A percentile compares a stretch with the other conserved stretches of the same genome.
These are phyloP conservation scores for Cyclanthera cordifolia DNA, from an alignment of 306 rosid species.

Conservation along the genomic window DNA sequence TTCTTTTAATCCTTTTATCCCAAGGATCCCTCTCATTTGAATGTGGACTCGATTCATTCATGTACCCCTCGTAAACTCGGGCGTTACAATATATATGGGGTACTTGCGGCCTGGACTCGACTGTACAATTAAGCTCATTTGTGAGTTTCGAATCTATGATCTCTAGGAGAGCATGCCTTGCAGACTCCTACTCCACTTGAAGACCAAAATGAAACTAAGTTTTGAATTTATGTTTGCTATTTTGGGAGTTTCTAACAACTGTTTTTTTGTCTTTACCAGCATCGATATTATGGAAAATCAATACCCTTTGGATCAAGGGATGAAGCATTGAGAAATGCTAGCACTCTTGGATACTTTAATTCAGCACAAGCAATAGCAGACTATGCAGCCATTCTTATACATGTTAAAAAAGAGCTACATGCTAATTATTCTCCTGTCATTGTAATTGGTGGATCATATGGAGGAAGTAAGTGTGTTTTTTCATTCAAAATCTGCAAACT, in stretches of 20 bases:
- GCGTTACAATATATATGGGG: too few species aligned
- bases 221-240: neutral
- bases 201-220: too few species aligned
- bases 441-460: slow-evolving; percentile 72
- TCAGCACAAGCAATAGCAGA: slow-evolving; percentile 76
- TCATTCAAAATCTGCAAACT: neutral
- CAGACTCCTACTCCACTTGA: too few species aligned
- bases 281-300: slow-evolving; percentile 65
- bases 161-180: too few species aligned
- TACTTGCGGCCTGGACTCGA: too few species aligned
- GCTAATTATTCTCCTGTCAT: slow-evolving; percentile 49
- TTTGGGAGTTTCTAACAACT: neutral
- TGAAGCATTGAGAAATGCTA: slow-evolving; percentile 49
- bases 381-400: slow-evolving; percentile 44
- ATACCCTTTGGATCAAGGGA: slow-evolving; percentile 55
- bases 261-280: slow-evolving; percentile 27
- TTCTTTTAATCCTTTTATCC: too few species aligned
- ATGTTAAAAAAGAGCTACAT: slow-evolving; percentile 29
- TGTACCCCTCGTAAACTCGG: too few species aligned
- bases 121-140: too few species aligned
- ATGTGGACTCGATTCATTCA: too few species aligned
- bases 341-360: slow-evolving; percentile 54
- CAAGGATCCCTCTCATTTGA: too few species aligned
- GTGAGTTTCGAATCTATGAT: too few species aligned
- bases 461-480: slow-evolving; percentile 63